phyloP scores from a whole-genome alignment of 768 basidiomycete genomes.

The Mrakia blollopis region DNA sequence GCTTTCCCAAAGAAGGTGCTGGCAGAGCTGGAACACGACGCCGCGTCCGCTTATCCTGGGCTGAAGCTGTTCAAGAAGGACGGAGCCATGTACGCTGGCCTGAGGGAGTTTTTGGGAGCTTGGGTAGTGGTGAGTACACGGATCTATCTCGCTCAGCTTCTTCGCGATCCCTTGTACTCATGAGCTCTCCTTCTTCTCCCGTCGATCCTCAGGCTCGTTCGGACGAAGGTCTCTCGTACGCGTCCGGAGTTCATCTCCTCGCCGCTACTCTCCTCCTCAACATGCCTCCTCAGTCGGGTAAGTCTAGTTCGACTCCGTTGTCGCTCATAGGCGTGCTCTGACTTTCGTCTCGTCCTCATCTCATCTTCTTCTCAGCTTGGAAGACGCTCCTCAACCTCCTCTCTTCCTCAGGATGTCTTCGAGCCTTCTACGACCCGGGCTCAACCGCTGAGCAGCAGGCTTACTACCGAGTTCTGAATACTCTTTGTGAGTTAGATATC shows the following conservation, averaged over 20 bases:
- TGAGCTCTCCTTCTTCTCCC: not conserved
- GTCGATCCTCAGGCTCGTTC: conserved; percentile 12
- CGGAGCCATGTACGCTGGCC: not conserved
- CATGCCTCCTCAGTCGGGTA: conserved; percentile 23
- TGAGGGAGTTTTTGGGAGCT: conserved; percentile 30
- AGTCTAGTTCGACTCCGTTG: not conserved
- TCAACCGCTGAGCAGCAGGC: conserved; percentile 12
- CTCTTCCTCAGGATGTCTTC: conserved; percentile 21
- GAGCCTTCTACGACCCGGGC: conserved; percentile 26
- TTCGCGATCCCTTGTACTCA: not conserved
- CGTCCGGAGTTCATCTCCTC: conserved; percentile 25
- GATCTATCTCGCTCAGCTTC: not conserved
- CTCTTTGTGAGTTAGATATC: conserved; percentile 17
- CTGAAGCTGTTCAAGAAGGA: conserved; percentile 22
- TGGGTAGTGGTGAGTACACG: conserved; percentile 26
- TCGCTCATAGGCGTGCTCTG: not conserved
- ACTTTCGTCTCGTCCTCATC: not conserved
- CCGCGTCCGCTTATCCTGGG: not conserved
- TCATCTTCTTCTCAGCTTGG: conserved; percentile 14
- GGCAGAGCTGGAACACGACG: conserved; percentile 17
- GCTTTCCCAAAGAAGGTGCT: conserved; percentile 11
- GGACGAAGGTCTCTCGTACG: conserved; percentile 28
- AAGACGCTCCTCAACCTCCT: conserved; percentile 25
- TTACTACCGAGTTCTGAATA: conserved; percentile 23
- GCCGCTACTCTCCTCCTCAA: conserved; percentile 27